phyloP scores from a whole-genome alignment of 2,329 filamentous ascomycete genomes.

The Raffaelea arxii region DNA sequence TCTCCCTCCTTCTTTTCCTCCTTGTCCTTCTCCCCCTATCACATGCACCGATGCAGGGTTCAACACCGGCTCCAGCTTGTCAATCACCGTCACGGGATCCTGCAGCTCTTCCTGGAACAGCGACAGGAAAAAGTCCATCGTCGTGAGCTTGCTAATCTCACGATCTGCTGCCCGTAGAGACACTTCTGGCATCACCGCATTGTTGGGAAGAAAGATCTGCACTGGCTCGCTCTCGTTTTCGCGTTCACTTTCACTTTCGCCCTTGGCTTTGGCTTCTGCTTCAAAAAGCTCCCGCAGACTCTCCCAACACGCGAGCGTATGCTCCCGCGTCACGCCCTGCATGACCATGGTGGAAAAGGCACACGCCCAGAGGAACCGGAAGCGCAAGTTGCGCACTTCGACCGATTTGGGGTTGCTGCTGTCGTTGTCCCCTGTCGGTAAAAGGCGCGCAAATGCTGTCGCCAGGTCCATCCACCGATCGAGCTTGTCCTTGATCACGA shows the following conservation, averaged over 20 bases:
- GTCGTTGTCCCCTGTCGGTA: conserved; percentile 15
- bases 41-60: conserved; percentile 55
- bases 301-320: conserved; percentile 48
- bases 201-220: conserved; percentile 64
- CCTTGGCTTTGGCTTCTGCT: no score
- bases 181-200: conserved; percentile 78
- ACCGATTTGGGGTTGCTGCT: no score
- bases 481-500: conserved; percentile 39
- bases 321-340: conserved; percentile 44
- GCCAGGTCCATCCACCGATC: conserved; percentile 43
- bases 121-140: conserved; percentile 90
- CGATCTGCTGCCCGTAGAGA: conserved; percentile 76
- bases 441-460: conserved; percentile 31
- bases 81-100: conserved; percentile 77
- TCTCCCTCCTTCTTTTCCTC: conserved; percentile 7
- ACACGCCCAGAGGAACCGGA: conserved; percentile 49
- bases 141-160: conserved; percentile 85
- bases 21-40: conserved; percentile 12
- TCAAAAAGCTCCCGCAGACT: conserved; percentile 47
- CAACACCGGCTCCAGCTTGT: conserved; percentile 83
- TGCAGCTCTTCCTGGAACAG: conserved; percentile 77
- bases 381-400: conserved; percentile 28
- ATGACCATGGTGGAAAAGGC: conserved; percentile 42
- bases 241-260: no score
- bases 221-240: conserved; percentile 21